These are phyloP conservation scores for Fraxinus nigra DNA, from an alignment of 305 asterid genomes.

Conservation along the genomic window DNA sequence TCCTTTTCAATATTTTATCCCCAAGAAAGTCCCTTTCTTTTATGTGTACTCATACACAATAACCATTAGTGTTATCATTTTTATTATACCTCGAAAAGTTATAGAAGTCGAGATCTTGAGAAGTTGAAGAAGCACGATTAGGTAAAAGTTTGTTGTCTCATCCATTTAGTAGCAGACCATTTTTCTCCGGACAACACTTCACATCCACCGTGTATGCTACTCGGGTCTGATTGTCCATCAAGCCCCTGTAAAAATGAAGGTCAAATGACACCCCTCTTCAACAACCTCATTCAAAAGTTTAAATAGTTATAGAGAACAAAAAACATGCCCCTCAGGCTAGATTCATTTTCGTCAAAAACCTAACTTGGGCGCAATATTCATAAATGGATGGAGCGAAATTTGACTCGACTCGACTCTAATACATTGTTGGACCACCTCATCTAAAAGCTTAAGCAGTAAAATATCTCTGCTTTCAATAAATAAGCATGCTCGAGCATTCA, in stretches of 20 bases:
- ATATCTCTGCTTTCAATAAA: neutral
- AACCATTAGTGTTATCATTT: neutral
- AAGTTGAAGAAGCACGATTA: conserved; percentile 15
- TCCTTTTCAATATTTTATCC: neutral
- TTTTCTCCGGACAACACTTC: conserved; percentile 75
- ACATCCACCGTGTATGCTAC: conserved; percentile 82
- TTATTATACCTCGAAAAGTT: neutral
- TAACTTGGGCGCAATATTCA: neutral
- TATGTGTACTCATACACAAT: neutral
- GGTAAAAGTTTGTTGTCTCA: conserved; percentile 55
- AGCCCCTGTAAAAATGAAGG: conserved; percentile 61
- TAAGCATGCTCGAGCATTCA: neutral
- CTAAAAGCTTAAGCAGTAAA: neutral
- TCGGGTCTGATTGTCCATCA: conserved; percentile 66
- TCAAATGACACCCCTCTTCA: neutral
- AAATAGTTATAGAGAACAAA: neutral
- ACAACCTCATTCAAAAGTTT: neutral
- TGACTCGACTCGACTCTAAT: neutral
- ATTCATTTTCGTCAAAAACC: neutral
- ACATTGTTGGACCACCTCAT: neutral
- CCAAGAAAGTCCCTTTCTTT: neutral
- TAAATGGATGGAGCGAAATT: neutral
- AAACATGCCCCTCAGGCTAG: neutral
- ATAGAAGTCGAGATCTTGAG: neutral
- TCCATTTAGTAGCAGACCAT: conserved; percentile 96